Percentiles rank a stretch among this genome's conserved stretches.
Evolutionary conservation across 768 basidiomycete species (phyloP).

Genomic region (Podaxis sp.): DNA sequence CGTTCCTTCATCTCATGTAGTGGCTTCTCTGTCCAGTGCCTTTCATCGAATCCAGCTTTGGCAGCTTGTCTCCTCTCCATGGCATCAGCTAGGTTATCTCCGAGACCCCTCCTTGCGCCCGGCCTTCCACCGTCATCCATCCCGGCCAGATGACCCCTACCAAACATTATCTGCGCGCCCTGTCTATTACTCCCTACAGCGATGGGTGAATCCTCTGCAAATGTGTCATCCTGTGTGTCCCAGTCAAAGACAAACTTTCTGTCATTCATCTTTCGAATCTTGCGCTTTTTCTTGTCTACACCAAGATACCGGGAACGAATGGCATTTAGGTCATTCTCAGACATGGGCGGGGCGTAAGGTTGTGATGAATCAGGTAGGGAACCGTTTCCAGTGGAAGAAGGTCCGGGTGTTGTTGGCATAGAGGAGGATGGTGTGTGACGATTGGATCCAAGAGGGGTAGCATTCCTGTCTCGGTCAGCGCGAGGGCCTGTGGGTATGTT

Average conservation of each 20-base stretch:
- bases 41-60: constrained; percentile 82
- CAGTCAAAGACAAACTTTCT: constrained; percentile 99
- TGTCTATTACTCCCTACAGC: constrained; percentile 69
- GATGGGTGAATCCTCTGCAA: constrained; percentile 69
- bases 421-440: constrained; percentile 29
- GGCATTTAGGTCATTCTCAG: constrained; percentile 72
- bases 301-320: constrained; percentile 94
- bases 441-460: constrained; percentile 17
- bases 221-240: constrained; percentile 96
- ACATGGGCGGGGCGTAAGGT: constrained; percentile 60
- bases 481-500: constrained; percentile 85
- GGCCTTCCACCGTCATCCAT: constrained; percentile 74
- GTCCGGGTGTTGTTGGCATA: constrained; percentile 41
- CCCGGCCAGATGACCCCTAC: constrained; percentile 76
- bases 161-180: constrained; percentile 87
- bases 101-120: constrained; percentile 31
- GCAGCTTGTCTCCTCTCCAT: constrained; percentile 80
- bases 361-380: constrained; percentile 28
- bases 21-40: constrained; percentile 97
- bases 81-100: constrained; percentile 65
- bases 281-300: constrained; percentile 90
- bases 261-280: constrained; percentile 92
- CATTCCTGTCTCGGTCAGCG: constrained; percentile 56
- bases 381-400: constrained; percentile 28
- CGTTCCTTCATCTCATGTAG: constrained; percentile 92